Base-by-base conservation (phyloP, 441 rosid genomes). In the Erysimum pusillum region DNA sequence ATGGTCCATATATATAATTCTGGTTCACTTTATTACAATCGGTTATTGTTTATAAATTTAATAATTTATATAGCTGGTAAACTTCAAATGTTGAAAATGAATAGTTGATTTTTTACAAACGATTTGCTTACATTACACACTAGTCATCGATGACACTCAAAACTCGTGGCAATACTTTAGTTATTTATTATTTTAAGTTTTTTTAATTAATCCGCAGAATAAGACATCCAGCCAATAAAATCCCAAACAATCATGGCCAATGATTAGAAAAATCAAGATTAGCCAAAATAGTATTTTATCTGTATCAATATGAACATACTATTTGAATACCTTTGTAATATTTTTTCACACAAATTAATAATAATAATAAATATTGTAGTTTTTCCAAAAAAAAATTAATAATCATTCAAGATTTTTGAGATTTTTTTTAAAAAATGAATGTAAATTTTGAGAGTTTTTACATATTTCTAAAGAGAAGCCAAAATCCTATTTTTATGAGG, bases 71-170 rank as follows among this genome's bases (percentile, higher is more conserved):
- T 45, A 35, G 57, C 59, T 51, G 12, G 13, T 35, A 42, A 31
- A 36, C 20, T 51, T 51, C 61, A 42, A 3, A 25, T 59, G 25
- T 31, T 36, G 25, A 59, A 58, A 49, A 38, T 35, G 22, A 45
- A n/a, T 41, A 28, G 17, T 49, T 49, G 35, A 49, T 36, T 59
- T 38, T 31, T 31, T 34, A 63, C 34, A 45, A 53, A 69, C 12
- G 36, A 76, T 76, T 76, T 76, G 75, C 75, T 76, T 76, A 62
- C 48, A 52, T 52, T 61, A 52, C 69, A 68, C 79, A 61, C 69
- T 68, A 68, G 70, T 60, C 48, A 54, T 44, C 36, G 63, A 39
- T 60, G 66, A 46, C 60, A 60, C 74, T 62, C 70, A 63, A 77
- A 64, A 51, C 53, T 12, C 65, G 72, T 77, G 54, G 41, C 52